Evolutionary conservation across 2,329 filamentous ascomycete species (phyloP), one percentile per base, ranked within the genome.

Genomic region (Paecilomyces fulvus): DNA sequence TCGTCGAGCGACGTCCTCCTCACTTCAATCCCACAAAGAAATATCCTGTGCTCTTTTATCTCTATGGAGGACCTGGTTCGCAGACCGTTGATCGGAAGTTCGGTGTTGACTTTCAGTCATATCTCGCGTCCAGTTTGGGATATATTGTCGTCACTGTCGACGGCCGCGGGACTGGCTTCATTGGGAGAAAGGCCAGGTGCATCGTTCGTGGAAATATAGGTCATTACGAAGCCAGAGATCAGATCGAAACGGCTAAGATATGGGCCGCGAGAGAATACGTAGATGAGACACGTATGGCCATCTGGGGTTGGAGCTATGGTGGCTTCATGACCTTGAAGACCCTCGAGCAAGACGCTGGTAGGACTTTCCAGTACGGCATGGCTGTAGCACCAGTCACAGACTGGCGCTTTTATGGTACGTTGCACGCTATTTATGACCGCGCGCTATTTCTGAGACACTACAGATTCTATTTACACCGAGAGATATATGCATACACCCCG

Each of bases 241-340:
- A 99, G 72, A 97, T 99, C 62, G 88, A 86, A 25, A 88, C 91
- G 0, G 94, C 89, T 3, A 88, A 92, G 72, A 83, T 88, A 61
- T 97, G 90, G 86, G 87, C 88, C 0, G 77, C 78, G 37, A 92
- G 90, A 69, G 74, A 81, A 12, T 97, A 99, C 71, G 86, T 96
- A 12, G 95, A 99, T 70, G 78, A 82, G 25, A 80, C 84, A 6
- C 84, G 89, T 55, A 83, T 99, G 63, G 92, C 91, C 20, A 95
- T 99, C 68, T 99, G 94, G 94, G 94, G 94, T 51, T 99, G 94
- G 94, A 95, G 90, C 60, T 99, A 94, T 68, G 94, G 94, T 57
- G 94, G 94, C 10, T 99, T 95, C 78, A 89, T 89, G 79, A 90
- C 94, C 5, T 81, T 99, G 66, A 99, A 99, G 78, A 94, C 90